Conservation (phyloP, 192 early-diverging fungal genomes). For the Mycoemilia scoparia region DNA sequence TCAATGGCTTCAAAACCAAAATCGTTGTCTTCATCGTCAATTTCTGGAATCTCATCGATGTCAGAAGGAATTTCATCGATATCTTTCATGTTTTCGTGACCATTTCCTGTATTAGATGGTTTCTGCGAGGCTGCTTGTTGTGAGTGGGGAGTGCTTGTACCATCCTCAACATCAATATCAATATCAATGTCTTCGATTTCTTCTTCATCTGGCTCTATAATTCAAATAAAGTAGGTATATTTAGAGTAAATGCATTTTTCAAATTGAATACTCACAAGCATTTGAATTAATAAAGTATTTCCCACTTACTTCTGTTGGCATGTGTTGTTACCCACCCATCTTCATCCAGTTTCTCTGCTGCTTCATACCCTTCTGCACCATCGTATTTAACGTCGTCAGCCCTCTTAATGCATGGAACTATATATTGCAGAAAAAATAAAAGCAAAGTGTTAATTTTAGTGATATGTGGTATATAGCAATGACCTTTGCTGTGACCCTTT, state of each 20-base stretch:
- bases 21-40: constrained; percentile 53
- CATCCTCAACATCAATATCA: constrained; percentile 14
- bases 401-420: constrained; percentile 10
- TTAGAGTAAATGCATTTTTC: background rate
- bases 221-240: background rate
- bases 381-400: no score
- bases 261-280: background rate
- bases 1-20: constrained; percentile 47
- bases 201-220: constrained; percentile 17
- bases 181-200: constrained; percentile 38
- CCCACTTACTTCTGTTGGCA: constrained; percentile 25
- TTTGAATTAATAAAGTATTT: no score
- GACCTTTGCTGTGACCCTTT: background rate
- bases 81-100: constrained; percentile 27
- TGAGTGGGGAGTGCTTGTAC: constrained; percentile 20
- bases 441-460: constrained; percentile 13
- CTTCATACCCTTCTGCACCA: constrained; percentile 19
- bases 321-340: constrained; percentile 80
- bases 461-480: no score
- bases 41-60: constrained; percentile 82
- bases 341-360: constrained; percentile 43
- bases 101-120: constrained; percentile 22
- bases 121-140: constrained; percentile 23
- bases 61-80: constrained; percentile 60
- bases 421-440: constrained; percentile 76